These are phyloP conservation scores for Axilococcus clingmanii DNA, from an alignment of 139 green algal genomes.

Conservation along the genomic window DNA sequence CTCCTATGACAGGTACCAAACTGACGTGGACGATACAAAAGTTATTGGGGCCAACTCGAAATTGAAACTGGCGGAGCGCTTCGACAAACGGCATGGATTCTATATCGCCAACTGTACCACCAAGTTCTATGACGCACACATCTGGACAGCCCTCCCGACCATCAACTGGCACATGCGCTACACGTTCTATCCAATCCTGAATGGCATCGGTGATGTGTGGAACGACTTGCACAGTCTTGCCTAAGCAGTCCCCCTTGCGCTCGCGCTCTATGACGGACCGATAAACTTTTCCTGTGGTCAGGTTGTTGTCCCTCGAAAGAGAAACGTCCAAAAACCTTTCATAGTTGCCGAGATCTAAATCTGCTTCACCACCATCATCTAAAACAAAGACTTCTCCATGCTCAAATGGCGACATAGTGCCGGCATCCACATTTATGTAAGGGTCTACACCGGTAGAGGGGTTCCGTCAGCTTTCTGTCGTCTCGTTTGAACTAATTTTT, in stretches of 20 bases:
- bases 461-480: background rate
- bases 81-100: constrained; percentile 97
- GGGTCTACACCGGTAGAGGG: constrained; percentile 62
- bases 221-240: constrained; percentile 98
- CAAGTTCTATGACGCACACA: constrained; percentile 98
- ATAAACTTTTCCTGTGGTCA: constrained; percentile 98
- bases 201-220: constrained; percentile 97
- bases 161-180: constrained; percentile 85
- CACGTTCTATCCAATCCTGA: constrained; percentile 95
- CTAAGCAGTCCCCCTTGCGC: constrained; percentile 90
- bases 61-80: constrained; percentile 76
- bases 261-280: constrained; percentile 89
- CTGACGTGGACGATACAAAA: constrained; percentile 85
- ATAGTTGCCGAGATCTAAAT: constrained; percentile 99
- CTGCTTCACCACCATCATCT: constrained; percentile 94
- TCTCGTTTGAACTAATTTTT: background rate
- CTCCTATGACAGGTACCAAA: constrained; percentile 93
- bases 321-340: constrained; percentile 97
- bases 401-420: constrained; percentile 99
- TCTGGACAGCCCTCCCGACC: constrained; percentile 65
- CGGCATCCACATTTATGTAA: constrained; percentile 98
- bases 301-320: constrained; percentile 91
- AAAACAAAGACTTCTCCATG: constrained; percentile 99
- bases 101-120: constrained; percentile 97
- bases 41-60: constrained; percentile 59